phyloP scores from a whole-genome alignment of 805 yeast genomes.

The Clavispora fructus region DNA sequence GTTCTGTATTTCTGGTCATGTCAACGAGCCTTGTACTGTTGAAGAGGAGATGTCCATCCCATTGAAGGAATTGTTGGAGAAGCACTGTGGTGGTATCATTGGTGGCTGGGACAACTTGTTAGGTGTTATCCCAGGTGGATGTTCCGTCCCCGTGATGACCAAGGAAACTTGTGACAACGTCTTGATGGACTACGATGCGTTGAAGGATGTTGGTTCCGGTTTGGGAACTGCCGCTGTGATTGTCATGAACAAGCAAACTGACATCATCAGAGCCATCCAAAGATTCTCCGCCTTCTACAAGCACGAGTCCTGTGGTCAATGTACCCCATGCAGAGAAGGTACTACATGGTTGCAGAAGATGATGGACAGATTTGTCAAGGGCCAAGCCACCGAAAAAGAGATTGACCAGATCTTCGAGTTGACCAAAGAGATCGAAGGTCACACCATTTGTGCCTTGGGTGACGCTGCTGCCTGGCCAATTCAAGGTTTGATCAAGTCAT shows the following conservation, averaged over 20 bases:
- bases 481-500: conserved; percentile 80
- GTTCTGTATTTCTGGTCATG: conserved; percentile 85
- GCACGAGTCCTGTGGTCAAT: conserved; percentile 93
- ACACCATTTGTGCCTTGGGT: conserved; percentile 87
- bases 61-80: conserved; percentile 73
- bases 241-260: conserved; percentile 84
- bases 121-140: conserved; percentile 88
- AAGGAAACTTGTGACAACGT: conserved; percentile 61
- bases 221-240: conserved; percentile 91
- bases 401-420: conserved; percentile 82
- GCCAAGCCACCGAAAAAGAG: conserved; percentile 77
- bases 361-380: conserved; percentile 76
- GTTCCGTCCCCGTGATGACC: conserved; percentile 79
- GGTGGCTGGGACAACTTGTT: conserved; percentile 92
- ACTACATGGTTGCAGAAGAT: conserved; percentile 79
- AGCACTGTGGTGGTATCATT: conserved; percentile 84
- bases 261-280: conserved; percentile 80
- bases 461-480: conserved; percentile 95
- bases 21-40: conserved; percentile 87
- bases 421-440: conserved; percentile 85
- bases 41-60: conserved; percentile 95
- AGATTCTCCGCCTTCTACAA: conserved; percentile 79
- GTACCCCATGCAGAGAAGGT: conserved; percentile 94
- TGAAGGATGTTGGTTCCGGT: conserved; percentile 81
- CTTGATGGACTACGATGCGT: conserved; percentile 84